phyloP scores from a whole-genome alignment of 2,329 filamentous ascomycete species.

The Monosporascus sp. region DNA sequence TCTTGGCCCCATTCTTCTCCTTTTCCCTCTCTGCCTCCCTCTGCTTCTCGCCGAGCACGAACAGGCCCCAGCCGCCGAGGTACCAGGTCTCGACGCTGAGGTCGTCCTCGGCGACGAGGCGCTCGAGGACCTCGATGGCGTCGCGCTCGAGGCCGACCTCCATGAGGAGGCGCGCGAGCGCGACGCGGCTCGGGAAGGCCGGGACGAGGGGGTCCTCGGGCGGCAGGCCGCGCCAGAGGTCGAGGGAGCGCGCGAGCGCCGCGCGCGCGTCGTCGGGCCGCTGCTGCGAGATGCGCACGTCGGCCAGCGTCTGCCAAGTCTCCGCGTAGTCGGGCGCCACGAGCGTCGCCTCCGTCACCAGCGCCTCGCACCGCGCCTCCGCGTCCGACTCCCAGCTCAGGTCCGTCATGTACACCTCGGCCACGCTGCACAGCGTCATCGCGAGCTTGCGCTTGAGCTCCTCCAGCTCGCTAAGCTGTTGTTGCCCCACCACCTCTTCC shows the following conservation, averaged over 20 bases:
- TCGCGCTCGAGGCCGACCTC: slow-evolving; percentile 83
- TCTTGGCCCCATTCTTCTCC: slow-evolving; percentile 29
- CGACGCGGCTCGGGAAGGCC: slow-evolving; percentile 81
- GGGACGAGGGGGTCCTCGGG: slow-evolving; percentile 69
- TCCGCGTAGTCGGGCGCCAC: slow-evolving; percentile 77
- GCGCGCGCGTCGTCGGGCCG: slow-evolving; percentile 72
- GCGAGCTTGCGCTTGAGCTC: slow-evolving; percentile 78
- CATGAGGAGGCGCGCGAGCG: slow-evolving; percentile 78
- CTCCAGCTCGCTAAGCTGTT: slow-evolving; percentile 39
- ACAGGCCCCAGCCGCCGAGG: slow-evolving; percentile 88
- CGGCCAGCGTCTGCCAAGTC: slow-evolving; percentile 92
- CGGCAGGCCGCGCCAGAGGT: slow-evolving; percentile 75
- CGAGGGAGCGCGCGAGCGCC: slow-evolving; percentile 73
- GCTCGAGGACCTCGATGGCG: slow-evolving; percentile 78
- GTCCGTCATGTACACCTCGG: slow-evolving; percentile 99
- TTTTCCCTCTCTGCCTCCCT: slow-evolving; percentile 39
- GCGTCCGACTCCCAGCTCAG: slow-evolving; percentile 89
- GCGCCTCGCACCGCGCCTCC: slow-evolving; percentile 77
- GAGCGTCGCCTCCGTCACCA: slow-evolving; percentile 86
- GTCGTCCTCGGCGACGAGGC: slow-evolving; percentile 83
- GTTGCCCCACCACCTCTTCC: neutral
- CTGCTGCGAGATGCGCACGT: slow-evolving; percentile 84
- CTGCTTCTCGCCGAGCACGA: slow-evolving; percentile 69
- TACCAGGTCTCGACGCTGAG: slow-evolving; percentile 96
- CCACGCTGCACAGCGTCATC: slow-evolving; percentile 87